Conservation (phyloP, 2,329 filamentous ascomycete species). For the Penicillium sp. region DNA sequence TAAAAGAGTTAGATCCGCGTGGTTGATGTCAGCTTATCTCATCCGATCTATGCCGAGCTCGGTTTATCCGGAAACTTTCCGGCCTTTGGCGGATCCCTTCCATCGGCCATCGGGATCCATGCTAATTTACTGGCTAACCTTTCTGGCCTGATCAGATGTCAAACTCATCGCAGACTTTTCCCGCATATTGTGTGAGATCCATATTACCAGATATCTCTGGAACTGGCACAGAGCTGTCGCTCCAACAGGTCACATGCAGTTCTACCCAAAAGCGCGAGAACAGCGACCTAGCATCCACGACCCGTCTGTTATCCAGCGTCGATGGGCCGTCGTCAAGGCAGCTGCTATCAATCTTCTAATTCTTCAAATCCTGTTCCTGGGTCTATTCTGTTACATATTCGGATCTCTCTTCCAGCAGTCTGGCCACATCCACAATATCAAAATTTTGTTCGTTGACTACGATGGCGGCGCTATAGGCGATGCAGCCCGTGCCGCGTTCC, state of each 20-base stretch:
- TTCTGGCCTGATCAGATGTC: background rate
- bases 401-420: constrained; percentile 36
- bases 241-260: constrained; percentile 6
- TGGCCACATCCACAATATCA: constrained; percentile 32
- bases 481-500: constrained; percentile 32
- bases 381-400: constrained; percentile 36
- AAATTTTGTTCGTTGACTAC: constrained; percentile 39
- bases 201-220: background rate
- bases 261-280: constrained; percentile 19
- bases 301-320: constrained; percentile 16
- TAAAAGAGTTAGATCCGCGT: too few species aligned
- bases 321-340: constrained; percentile 17
- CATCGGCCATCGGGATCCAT: background rate
- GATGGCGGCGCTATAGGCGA: constrained; percentile 35
- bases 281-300: constrained; percentile 17
- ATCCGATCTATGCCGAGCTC: too few species aligned
- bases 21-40: too few species aligned
- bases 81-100: background rate
- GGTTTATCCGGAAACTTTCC: background rate
- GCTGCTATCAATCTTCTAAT: constrained; percentile 28
- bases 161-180: background rate
- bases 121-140: background rate
- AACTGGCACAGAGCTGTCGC: background rate
- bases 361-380: constrained; percentile 38
- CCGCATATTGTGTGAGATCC: background rate